Conservation (phyloP, 305 asterid species). For the Ajuga reptans region DNA sequence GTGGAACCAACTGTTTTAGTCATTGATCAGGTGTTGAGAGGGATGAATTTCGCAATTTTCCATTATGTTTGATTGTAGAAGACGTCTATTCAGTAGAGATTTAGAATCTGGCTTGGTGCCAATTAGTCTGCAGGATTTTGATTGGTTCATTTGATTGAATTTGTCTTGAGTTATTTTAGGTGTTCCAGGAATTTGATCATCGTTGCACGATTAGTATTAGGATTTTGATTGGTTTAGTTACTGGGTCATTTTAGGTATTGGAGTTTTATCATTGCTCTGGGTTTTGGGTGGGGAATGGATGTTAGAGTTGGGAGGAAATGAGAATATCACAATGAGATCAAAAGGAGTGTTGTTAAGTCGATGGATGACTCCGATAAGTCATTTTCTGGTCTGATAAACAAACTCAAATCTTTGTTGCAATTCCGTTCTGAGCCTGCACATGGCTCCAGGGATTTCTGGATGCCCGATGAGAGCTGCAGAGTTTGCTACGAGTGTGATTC, state of each 20-base stretch:
- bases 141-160: slow-evolving; percentile 14
- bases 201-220: neutral
- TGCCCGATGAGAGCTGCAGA: slow-evolving; percentile 96
- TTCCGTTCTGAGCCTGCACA: slow-evolving; percentile 68
- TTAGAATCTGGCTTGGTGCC: slow-evolving; percentile 11
- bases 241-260: slow-evolving; percentile 8
- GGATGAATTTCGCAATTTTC: neutral
- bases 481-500: slow-evolving; percentile 98
- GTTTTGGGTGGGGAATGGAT: slow-evolving; percentile 28
- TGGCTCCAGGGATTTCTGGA: slow-evolving; percentile 93
- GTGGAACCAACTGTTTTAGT: slow-evolving; percentile 16
- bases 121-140: slow-evolving; percentile 1
- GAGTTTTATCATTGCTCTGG: slow-evolving; percentile 2
- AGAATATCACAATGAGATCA: slow-evolving; percentile 53
- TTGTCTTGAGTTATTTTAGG: too few relatives aligned
- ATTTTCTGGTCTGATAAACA: slow-evolving; percentile 51
- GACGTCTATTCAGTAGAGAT: neutral
- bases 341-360: slow-evolving; percentile 32
- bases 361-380: slow-evolving; percentile 58
- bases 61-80: neutral
- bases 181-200: too few relatives aligned
- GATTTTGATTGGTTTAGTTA: neutral
- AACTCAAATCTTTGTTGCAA: slow-evolving; percentile 70
- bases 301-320: slow-evolving; percentile 44
- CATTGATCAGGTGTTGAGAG: neutral